phyloP scores from a whole-genome alignment of 2,329 filamentous ascomycete species.

The Colletotrichum sp. region DNA sequence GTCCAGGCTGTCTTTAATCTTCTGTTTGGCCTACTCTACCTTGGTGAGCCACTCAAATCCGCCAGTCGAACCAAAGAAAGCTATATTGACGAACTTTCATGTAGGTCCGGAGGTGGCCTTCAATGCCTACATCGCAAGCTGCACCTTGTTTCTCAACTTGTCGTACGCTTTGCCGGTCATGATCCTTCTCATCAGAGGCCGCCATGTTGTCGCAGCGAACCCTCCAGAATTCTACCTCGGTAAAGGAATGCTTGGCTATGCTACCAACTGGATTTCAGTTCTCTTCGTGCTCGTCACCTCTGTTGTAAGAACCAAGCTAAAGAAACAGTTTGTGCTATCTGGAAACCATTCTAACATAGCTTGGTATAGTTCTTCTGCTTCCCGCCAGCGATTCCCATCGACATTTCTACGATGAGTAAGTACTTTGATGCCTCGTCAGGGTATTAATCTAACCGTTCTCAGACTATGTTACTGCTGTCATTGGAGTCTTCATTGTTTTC shows the following conservation, averaged over 20 bases:
- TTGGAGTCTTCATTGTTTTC: background rate
- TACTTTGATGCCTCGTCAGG: background rate
- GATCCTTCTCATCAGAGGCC: conserved; percentile 38
- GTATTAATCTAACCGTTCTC: background rate
- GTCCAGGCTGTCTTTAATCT: conserved; percentile 46
- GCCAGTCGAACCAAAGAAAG: background rate
- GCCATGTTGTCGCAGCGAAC: conserved; percentile 26
- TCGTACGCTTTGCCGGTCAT: conserved; percentile 49
- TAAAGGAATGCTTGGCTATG: background rate
- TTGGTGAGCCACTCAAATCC: conserved; percentile 28
- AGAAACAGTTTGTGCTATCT: background rate
- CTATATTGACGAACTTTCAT: background rate
- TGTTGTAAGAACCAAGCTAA: background rate
- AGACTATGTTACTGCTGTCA: conserved; percentile 6
- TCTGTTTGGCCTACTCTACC: conserved; percentile 49
- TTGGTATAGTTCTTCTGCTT: conserved; percentile 3
- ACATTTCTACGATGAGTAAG: conserved; percentile 8
- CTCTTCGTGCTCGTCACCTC: conserved; percentile 4
- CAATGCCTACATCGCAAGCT: conserved; percentile 47
- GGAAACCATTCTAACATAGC: background rate
- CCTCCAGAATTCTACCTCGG: background rate
- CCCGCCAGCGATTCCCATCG: conserved; percentile 2
- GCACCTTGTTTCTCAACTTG: conserved; percentile 49
- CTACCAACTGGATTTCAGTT: background rate
- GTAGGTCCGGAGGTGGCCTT: conserved; percentile 45